Conservation (phyloP, 768 basidiomycete species). For the Cystobasidium tubakii region DNA sequence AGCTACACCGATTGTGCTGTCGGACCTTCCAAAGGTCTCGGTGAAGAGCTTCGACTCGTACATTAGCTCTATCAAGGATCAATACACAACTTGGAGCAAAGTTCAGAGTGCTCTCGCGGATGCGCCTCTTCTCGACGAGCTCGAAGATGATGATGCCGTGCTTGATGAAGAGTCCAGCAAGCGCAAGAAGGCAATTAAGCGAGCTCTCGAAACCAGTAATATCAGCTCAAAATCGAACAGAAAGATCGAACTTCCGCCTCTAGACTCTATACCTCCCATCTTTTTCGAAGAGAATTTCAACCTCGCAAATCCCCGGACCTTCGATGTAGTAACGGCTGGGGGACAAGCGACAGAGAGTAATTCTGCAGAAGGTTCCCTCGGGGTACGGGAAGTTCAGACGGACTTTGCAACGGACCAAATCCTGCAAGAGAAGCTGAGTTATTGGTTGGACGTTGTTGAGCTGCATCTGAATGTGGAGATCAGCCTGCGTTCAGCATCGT, state of each 20-base stretch:
- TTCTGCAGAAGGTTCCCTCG: not conserved
- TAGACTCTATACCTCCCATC: slow-evolving; percentile 68
- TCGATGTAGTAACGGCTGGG: slow-evolving; percentile 70
- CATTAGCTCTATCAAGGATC: slow-evolving; percentile 62
- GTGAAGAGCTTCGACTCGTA: slow-evolving; percentile 80
- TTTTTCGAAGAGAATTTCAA: slow-evolving; percentile 77
- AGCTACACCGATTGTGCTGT: slow-evolving; percentile 48
- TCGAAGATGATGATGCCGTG: slow-evolving; percentile 10
- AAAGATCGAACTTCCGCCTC: slow-evolving; percentile 59
- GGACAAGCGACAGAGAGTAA: slow-evolving; percentile 36
- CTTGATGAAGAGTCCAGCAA: slow-evolving; percentile 1
- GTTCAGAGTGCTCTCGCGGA: slow-evolving; percentile 28
- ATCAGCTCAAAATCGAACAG: slow-evolving; percentile 43
- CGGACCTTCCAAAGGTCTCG: slow-evolving; percentile 71
- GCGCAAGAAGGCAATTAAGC: not conserved
- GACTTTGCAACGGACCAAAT: slow-evolving; percentile 52
- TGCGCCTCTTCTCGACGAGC: slow-evolving; percentile 20
- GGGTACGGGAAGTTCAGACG: not conserved
- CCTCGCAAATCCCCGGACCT: slow-evolving; percentile 71
- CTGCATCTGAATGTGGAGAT: slow-evolving; percentile 91
- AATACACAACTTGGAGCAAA: slow-evolving; percentile 68
- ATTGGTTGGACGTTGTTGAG: slow-evolving; percentile 87
- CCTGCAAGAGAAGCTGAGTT: slow-evolving; percentile 83
- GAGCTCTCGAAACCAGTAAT: not conserved
- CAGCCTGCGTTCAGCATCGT: slow-evolving; percentile 77